phyloP scores from a whole-genome alignment of 2,329 filamentous ascomycete genomes.

The Madurella fahalii region DNA sequence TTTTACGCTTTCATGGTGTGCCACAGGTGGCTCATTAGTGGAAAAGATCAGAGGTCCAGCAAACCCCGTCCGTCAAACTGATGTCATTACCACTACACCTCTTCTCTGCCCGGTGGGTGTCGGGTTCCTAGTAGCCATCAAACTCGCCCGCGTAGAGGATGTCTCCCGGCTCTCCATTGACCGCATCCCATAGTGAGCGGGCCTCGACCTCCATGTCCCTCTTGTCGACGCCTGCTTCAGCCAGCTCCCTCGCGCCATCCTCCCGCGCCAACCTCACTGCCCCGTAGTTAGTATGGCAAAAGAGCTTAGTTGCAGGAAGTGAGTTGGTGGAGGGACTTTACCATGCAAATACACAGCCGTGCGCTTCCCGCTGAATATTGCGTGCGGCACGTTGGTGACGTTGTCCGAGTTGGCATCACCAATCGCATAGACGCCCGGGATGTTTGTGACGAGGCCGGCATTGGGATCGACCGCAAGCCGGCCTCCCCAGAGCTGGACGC shows the following conservation, averaged over 20 bases:
- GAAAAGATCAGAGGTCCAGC: too few species aligned
- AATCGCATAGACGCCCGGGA: conserved; percentile 53
- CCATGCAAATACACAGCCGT: conserved; percentile 55
- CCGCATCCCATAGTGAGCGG: conserved; percentile 42
- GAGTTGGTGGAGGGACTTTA: conserved; percentile 33
- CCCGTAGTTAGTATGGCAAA: background rate
- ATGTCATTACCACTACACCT: background rate
- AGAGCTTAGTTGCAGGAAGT: background rate
- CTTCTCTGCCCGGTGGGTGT: background rate
- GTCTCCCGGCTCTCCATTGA: conserved; percentile 42
- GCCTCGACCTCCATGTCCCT: conserved; percentile 34
- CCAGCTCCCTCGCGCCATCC: conserved; percentile 30
- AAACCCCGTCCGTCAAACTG: background rate
- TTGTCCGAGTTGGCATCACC: conserved; percentile 58
- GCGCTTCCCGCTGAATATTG: conserved; percentile 56
- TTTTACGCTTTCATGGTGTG: too few species aligned
- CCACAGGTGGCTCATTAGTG: too few species aligned
- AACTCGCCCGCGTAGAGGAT: conserved; percentile 45
- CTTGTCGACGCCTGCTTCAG: conserved; percentile 26
- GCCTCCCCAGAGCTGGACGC: conserved; percentile 42
- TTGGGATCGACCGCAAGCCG: conserved; percentile 40
- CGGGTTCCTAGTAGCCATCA: conserved; percentile 13
- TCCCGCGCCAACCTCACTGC: conserved; percentile 19
- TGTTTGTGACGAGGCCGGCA: conserved; percentile 47
- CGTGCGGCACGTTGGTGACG: conserved; percentile 58